phyloP scores from a whole-genome alignment of 192 early-diverging fungal species.

The Linnemannia elongata region DNA sequence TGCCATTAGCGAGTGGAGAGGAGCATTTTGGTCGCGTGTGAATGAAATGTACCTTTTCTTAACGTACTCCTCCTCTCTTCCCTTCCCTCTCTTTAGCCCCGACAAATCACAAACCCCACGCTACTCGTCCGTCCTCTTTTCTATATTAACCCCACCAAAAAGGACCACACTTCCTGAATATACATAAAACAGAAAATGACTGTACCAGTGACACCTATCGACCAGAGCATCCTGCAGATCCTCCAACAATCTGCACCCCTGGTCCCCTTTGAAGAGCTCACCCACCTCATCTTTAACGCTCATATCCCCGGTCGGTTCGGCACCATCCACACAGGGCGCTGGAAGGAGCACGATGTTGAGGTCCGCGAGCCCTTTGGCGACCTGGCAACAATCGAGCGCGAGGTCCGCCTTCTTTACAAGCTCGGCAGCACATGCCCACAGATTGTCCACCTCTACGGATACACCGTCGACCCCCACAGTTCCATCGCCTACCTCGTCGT shows the following conservation, averaged over 20 bases:
- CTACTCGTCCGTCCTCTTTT: not conserved
- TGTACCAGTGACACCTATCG: conserved; percentile 26
- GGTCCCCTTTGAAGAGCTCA: conserved; percentile 42
- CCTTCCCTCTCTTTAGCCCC: not conserved
- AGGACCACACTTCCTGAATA: not conserved
- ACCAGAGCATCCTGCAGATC: conserved; percentile 28
- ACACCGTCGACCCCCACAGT: conserved; percentile 34
- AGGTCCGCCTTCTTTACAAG: conserved; percentile 50
- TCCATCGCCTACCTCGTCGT: conserved; percentile 37
- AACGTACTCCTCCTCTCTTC: not conserved
- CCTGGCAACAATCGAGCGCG: conserved; percentile 37
- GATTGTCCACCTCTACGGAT: conserved; percentile 35
- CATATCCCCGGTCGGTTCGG: conserved; percentile 48
- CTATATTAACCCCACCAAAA: not conserved
- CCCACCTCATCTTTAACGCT: conserved; percentile 41
- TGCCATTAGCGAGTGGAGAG: not conserved
- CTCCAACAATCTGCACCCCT: conserved; percentile 46
- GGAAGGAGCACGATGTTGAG: conserved; percentile 42
- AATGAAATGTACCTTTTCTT: not conserved
- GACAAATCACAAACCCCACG: not conserved
- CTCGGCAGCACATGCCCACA: conserved; percentile 34
- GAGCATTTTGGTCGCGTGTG: not conserved
- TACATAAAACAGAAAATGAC: conserved; percentile 18
- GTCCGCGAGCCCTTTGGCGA: conserved; percentile 51
- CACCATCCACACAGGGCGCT: conserved; percentile 47